Evolutionary conservation across 306 rosid species (phyloP).

Genomic region (Lupinus albus): DNA sequence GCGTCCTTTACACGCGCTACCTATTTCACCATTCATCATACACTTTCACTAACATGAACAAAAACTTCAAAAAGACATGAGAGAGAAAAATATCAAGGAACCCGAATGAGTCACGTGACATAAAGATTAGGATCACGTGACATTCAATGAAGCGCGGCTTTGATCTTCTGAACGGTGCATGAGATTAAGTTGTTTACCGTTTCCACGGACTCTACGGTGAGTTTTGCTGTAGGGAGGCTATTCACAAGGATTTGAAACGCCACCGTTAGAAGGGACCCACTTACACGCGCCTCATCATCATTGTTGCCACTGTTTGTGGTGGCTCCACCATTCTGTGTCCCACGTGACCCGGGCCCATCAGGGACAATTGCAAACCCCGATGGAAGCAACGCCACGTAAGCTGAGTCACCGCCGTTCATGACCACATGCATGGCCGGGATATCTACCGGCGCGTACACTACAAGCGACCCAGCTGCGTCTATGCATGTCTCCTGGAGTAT

Average conservation of each 20-base stretch:
- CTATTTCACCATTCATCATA: neutral
- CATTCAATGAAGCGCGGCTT: constrained; percentile 71
- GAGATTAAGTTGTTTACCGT: constrained; percentile 91
- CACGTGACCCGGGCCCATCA: constrained; percentile 73
- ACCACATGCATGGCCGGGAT: constrained; percentile 97
- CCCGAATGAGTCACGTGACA: constrained; percentile 2
- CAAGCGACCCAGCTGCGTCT: constrained; percentile 86
- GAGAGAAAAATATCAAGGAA: neutral
- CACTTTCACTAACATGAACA: neutral
- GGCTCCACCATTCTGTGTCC: constrained; percentile 13
- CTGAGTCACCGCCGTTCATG: constrained; percentile 96
- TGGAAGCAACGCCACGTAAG: constrained; percentile 85
- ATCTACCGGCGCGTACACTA: constrained; percentile 97
- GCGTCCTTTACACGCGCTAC: constrained; percentile 36
- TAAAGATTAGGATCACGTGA: neutral
- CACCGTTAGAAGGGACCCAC: constrained; percentile 88
- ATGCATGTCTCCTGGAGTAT: constrained; percentile 90
- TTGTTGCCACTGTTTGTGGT: neutral
- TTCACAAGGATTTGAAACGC: constrained; percentile 95
- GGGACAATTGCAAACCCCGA: constrained; percentile 89
- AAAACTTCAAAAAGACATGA: neutral
- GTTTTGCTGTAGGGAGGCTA: constrained; percentile 86
- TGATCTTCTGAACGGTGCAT: constrained; percentile 92
- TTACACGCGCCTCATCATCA: constrained; percentile 42
- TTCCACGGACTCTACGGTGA: constrained; percentile 93